A percentile compares a stretch with the other conserved stretches of the same genome.
Conservation (phyloP, 2,329 filamentous ascomycete species). For the Gaeumannomyces sp. region DNA sequence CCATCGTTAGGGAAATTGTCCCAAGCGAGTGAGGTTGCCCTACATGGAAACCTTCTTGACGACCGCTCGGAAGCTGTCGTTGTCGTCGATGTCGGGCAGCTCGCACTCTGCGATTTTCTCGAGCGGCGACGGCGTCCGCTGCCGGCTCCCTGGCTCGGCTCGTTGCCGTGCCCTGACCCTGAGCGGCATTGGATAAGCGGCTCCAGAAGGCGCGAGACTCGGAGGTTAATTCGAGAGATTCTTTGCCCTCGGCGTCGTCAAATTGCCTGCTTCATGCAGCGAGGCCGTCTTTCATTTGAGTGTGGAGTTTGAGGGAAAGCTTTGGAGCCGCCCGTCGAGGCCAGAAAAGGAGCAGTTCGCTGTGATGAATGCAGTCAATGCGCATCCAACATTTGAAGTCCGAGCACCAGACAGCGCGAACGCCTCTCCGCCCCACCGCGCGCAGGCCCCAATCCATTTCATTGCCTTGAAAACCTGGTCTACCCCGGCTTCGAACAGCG, state of each 20-base stretch:
- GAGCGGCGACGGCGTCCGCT: conserved; percentile 30
- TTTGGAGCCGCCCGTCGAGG: neutral
- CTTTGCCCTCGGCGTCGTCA: too few relatives aligned
- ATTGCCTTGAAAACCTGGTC: neutral
- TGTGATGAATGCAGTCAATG: neutral
- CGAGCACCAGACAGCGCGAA: neutral
- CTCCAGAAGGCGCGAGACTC: neutral
- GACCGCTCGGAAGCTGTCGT: conserved; percentile 57
- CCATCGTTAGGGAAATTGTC: too few relatives aligned
- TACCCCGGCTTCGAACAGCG: neutral
- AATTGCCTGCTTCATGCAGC: neutral
- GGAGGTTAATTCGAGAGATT: neutral
- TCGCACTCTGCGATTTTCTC: conserved; percentile 22
- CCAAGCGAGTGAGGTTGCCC: neutral
- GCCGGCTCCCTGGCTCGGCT: conserved; percentile 2
- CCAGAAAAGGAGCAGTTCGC: neutral
- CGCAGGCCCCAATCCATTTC: too few relatives aligned
- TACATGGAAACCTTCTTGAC: conserved; percentile 62
- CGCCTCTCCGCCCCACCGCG: too few relatives aligned
- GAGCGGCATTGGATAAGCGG: neutral
- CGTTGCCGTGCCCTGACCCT: conserved; percentile 6
- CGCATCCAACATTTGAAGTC: too few relatives aligned
- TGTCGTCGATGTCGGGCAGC: conserved; percentile 50
- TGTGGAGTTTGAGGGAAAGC: neutral
- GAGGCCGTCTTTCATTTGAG: neutral